Base-by-base conservation (phyloP, 257 asterid genomes). In the Cynanchum wilfordii region DNA sequence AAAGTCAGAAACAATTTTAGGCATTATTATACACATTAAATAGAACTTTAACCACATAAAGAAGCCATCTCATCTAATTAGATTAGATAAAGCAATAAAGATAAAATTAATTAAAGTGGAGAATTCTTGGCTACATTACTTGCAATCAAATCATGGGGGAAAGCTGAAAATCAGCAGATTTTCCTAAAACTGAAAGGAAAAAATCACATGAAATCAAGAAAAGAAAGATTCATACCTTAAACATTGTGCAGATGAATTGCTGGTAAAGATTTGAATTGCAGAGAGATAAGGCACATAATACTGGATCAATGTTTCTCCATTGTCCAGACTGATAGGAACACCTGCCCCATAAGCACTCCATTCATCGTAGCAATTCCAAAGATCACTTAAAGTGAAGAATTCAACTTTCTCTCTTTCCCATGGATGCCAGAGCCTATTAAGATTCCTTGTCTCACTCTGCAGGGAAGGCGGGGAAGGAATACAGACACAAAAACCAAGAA, bases 331-430 rank as follows among this genome's bases (percentile, higher is more conserved):
- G 70, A 94, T 82, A 12, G 98, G 96, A 71, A 91, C 96, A 12
- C 99, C 98, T 59, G 88, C 91, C 3, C 99, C 99, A 82, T 89
- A 94, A 7, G 92, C 97, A 87, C 99, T 94, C 88, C 92, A 89
- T 88, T 94, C 97, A 80, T 86, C 93, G 79, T 84, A 91, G 49
- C 88, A 79, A 68, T 84, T 87, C 99, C 99, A 91, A 64, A 94
- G 93, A 81, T 91, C 99, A 81, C 84, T 83, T 66, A 94, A 86
- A 27, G 88, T 86, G 69, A 91, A 91, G 75, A 85, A 94, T 75
- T 94, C 97, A 49, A 91, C 83, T 62, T 87, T 88, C 75, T 91
- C 99, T 74, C 95, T 86, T 75, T 83, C 99, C 88, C 89, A 87
- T n/a, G 98, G 97, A 82, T 89, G 90, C 99, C 99, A 94, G 40